Percentiles rank a stretch among this genome's conserved stretches.
These are phyloP conservation scores for Ascochyta rabiei DNA, from an alignment of 2,329 filamentous ascomycete genomes.

Conservation along the genomic window DNA sequence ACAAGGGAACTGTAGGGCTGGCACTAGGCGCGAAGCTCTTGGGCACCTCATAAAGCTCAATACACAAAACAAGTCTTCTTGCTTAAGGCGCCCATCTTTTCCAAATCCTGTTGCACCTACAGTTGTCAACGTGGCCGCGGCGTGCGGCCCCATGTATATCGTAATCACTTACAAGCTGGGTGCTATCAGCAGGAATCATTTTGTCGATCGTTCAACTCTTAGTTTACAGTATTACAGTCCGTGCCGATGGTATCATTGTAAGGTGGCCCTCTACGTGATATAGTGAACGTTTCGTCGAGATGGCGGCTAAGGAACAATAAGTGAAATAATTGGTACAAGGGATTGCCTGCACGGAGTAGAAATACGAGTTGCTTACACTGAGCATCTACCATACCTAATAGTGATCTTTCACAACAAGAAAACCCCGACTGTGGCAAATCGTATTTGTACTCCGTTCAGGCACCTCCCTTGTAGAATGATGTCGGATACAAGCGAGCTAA, in stretches of 20 bases:
- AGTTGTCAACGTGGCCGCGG: background rate
- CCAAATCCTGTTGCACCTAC: background rate
- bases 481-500: slow-evolving; percentile 73
- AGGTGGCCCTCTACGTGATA: slow-evolving; percentile 64
- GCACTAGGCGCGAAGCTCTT: background rate
- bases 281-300: slow-evolving; percentile 75
- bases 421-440: no score
- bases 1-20: background rate
- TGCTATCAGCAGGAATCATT: slow-evolving; percentile 70
- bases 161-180: slow-evolving; percentile 69
- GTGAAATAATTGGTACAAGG: slow-evolving; percentile 70
- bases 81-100: background rate
- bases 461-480: no score
- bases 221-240: slow-evolving; percentile 73
- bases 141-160: slow-evolving; percentile 28
- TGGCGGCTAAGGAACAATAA: slow-evolving; percentile 73
- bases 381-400: no score
- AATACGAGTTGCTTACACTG: no score
- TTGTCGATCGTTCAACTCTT: slow-evolving; percentile 70
- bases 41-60: background rate
- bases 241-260: slow-evolving; percentile 46
- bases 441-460: no score
- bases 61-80: background rate
- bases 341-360: no score
- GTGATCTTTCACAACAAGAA: no score